Percentiles rank a stretch among this genome's conserved stretches.
These are phyloP conservation scores for Peronosclerospora sorghi DNA, from an alignment of 352 stramenopile genomes.

Conservation along the genomic window DNA sequence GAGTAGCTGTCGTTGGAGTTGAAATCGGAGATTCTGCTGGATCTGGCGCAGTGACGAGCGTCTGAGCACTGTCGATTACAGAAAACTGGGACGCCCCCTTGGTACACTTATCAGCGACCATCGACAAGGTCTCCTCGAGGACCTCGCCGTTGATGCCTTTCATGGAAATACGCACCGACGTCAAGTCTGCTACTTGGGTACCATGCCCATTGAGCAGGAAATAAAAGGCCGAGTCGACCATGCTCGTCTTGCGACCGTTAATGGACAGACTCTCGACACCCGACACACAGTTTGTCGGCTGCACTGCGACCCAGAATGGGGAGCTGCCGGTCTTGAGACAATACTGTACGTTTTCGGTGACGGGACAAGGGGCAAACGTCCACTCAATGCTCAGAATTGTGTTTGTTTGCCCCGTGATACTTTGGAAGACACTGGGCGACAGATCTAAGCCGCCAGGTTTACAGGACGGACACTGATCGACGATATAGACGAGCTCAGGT, in stretches of 20 bases:
- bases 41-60: not conserved
- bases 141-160: conserved; percentile 38
- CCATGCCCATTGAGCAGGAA: conserved; percentile 44
- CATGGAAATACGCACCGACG: conserved; percentile 31
- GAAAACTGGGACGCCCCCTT: conserved; percentile 38
- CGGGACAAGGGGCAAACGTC: conserved; percentile 54
- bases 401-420: conserved; percentile 41
- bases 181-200: conserved; percentile 25
- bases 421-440: conserved; percentile 42
- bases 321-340: conserved; percentile 56
- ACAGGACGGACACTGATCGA: conserved; percentile 56
- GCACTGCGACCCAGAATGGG: conserved; percentile 46
- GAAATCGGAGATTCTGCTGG: not conserved
- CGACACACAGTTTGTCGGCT: conserved; percentile 43
- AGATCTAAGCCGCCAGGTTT: conserved; percentile 41
- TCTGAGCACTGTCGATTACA: not conserved
- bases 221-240: conserved; percentile 61
- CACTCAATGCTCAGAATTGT: conserved; percentile 41
- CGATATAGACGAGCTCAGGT: conserved; percentile 50
- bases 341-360: conserved; percentile 41
- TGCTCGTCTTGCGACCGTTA: conserved; percentile 36
- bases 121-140: conserved; percentile 44
- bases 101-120: conserved; percentile 32
- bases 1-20: no score
- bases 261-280: conserved; percentile 45